Percentiles rank a stretch among this genome's conserved stretches.
Evolutionary conservation across 1,284 basidiomycete genomes (phyloP).

Genomic region (Rhodotorula sp.): DNA sequence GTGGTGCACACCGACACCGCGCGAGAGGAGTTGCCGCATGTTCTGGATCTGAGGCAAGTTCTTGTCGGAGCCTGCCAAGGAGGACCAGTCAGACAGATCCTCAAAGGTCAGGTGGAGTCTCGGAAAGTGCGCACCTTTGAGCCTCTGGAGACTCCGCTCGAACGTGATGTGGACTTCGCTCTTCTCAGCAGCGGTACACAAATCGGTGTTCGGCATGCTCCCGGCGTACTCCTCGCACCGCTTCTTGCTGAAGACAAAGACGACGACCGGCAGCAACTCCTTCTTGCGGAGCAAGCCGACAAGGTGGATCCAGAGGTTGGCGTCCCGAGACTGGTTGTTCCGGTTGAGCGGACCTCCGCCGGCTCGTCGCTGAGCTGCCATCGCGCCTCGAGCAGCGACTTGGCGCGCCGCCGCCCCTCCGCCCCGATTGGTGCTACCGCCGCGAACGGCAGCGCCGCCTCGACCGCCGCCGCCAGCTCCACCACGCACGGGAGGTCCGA

Average conservation of each 20-base stretch:
- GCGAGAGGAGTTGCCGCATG: slow-evolving; percentile 85
- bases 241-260: slow-evolving; percentile 97
- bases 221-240: slow-evolving; percentile 93
- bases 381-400: slow-evolving; percentile 41
- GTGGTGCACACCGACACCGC: slow-evolving; percentile 97
- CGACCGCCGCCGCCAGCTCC: slow-evolving; percentile 59
- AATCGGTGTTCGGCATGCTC: slow-evolving; percentile 82
- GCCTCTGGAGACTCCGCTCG: slow-evolving; percentile 82
- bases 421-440: slow-evolving; percentile 55
- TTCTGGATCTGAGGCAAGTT: slow-evolving; percentile 90
- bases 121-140: slow-evolving; percentile 68
- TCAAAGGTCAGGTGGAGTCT: not conserved
- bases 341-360: slow-evolving; percentile 58
- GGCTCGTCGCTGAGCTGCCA: slow-evolving; percentile 33
- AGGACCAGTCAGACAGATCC: not conserved
- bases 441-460: slow-evolving; percentile 56
- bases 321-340: slow-evolving; percentile 72
- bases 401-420: slow-evolving; percentile 31
- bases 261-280: slow-evolving; percentile 84
- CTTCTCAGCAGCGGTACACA: slow-evolving; percentile 83
- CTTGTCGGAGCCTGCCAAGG: slow-evolving; percentile 72
- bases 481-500: slow-evolving; percentile 67
- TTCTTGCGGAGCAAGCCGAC: slow-evolving; percentile 83
- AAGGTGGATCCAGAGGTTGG: slow-evolving; percentile 80
- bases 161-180: slow-evolving; percentile 94